A percentile compares a stretch with the other conserved stretches of the same genome.
phyloP scores from a whole-genome alignment of 768 basidiomycete species.

The Collybia nuda region DNA sequence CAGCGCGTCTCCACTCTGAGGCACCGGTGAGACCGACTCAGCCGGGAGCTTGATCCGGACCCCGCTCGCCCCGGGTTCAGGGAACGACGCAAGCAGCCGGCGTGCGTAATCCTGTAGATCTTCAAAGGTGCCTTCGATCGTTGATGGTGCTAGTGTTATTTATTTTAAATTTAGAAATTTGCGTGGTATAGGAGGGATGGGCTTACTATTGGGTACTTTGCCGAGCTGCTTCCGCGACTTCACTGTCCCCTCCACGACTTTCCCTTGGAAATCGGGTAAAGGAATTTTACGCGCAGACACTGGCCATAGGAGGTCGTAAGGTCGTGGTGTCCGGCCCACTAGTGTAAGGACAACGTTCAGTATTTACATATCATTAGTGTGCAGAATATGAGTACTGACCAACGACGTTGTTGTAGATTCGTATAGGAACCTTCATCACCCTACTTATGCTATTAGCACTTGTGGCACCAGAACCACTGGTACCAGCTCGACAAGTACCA shows the following conservation, averaged over 20 bases:
- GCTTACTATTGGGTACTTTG: slow-evolving; percentile 22
- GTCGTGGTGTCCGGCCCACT: slow-evolving; percentile 56
- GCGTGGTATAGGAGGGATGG: not conserved
- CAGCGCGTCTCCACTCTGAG: slow-evolving; percentile 17
- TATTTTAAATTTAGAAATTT: not conserved
- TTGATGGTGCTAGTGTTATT: slow-evolving; percentile 12
- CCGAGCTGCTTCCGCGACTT: slow-evolving; percentile 12
- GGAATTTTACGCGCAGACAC: slow-evolving; percentile 41
- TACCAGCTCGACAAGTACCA: slow-evolving; percentile 73
- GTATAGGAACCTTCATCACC: slow-evolving; percentile 89
- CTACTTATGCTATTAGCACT: slow-evolving; percentile 58
- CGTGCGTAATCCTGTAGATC: slow-evolving; percentile 56
- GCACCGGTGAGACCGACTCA: slow-evolving; percentile 22
- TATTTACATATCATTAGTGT: not conserved
- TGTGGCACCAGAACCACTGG: slow-evolving; percentile 28
- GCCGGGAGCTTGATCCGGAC: slow-evolving; percentile 22
- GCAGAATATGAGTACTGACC: slow-evolving; percentile 37
- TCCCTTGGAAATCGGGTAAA: slow-evolving; percentile 33
- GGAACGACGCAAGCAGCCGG: slow-evolving; percentile 47
- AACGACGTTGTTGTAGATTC: slow-evolving; percentile 85
- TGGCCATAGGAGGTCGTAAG: slow-evolving; percentile 88
- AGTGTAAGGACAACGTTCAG: slow-evolving; percentile 5
- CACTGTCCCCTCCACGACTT: slow-evolving; percentile 33
- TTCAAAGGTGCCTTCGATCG: slow-evolving; percentile 30
- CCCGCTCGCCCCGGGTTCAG: slow-evolving; percentile 26